Evolutionary conservation across 306 rosid genomes (phyloP), one percentile per base, ranked within the genome.

Genomic region (Dalbergia cochinchinensis): DNA sequence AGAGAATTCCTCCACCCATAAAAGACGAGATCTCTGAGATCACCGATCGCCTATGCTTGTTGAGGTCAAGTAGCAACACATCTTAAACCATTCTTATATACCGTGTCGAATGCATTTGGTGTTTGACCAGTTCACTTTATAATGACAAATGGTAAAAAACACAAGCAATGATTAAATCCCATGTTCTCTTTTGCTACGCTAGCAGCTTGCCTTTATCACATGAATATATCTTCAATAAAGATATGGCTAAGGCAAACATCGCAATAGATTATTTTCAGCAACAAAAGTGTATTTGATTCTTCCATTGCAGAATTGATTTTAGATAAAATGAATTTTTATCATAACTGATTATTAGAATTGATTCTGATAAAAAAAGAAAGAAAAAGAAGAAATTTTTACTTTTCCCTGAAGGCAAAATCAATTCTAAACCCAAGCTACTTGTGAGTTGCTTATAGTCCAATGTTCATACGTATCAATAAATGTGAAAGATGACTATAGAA

Each of bases 51-150:
- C 62, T 53, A 34, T 45, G n/a, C 54, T 73, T 72, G 54, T 75
- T 70, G 39, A 44, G 53, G 47, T 74, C 82, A 57, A 69, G 65
- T 64, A 69, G 71, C 19, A 8, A 7, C 70, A 65, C 39, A n/a
- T 64, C 57, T 62, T 26, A 22, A 35, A 33, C 14, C 34, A 45
- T 44, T 77, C 13, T 59, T 77, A 20, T 61, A 39, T 48, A 72
- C 51, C 39, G 19, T 39, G 70, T 51, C 42, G 14, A 54, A 72
- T 77, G 65, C 74, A 71, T 41, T 62, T 64, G 73, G 72, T 26
- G 69, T 61, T 80, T 82, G 88, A 82, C 82, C 65, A 70, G 31
- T 58, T 72, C 76, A 47, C 79, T 78, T 72, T 55, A 69, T 45
- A 33, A 69, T 78, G 82, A 69, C 61, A 83, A 34, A 77, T n/a